Evolutionary conservation across 805 yeast species (phyloP), one percentile per base, ranked within the genome.

Genomic region (Komagataella populi): DNA sequence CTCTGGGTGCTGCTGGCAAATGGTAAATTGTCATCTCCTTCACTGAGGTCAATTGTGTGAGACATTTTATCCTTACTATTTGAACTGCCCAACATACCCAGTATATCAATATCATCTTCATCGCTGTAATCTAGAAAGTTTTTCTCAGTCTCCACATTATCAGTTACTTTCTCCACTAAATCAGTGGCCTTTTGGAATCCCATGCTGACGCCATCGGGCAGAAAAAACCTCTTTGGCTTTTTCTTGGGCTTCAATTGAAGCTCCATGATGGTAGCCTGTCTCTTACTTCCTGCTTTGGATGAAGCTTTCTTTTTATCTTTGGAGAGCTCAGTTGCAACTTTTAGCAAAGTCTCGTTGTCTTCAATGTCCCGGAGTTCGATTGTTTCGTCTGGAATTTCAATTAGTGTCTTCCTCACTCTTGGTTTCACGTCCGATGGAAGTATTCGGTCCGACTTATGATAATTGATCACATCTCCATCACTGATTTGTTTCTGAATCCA

Each of bases 321-420:
- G 12, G 39, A 30, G 14, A 30, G 14, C 14, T 30, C 39, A 10
- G 39, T 10, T 30, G 39, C 39, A 30, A 30, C 39, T 49, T 30
- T 58, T 65, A 46, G 56, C 59, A 3, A 53, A 50, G 59, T 64
- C 46, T 80, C 77, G 48, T 81, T 85, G 50, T 76, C 84, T 44
- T 73, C 72, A 49, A 73, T 69, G 12, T 69, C 65, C 6, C 76
- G 67, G 4, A 77, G 55, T 52, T 74, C 79, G 49, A 71, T 66
- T 60, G 86, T 88, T 53, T 84, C 91, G 22, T 78, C 78, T 0
- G 95, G 93, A 17, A 84, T 75, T 5, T 75, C 80, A 49, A 91
- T 81, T 17, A 68, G 67, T 51, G 68, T 65, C 59, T 78, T 75
- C 30, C 73, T 78, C 45, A 86, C 80, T 16, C 60, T 61, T 0